phyloP scores from a whole-genome alignment of 352 stramenopile species.

The Globisporangium nagaii region DNA sequence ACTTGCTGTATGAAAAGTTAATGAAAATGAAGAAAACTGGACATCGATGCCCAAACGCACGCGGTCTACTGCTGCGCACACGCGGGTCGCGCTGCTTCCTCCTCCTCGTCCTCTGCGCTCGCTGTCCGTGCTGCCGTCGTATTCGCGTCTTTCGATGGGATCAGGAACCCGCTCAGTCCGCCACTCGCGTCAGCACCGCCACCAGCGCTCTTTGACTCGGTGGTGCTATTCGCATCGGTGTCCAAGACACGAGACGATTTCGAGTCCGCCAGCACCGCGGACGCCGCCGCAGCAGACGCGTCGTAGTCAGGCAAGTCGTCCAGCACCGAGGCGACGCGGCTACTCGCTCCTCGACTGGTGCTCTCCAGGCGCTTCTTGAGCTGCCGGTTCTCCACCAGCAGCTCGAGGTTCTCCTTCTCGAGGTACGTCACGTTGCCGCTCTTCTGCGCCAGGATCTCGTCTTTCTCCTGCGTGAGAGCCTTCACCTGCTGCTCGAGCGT shows the following conservation, averaged over 20 bases:
- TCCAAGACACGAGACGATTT: neutral
- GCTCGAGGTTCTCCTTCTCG: constrained; percentile 64
- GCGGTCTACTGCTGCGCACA: constrained; percentile 43
- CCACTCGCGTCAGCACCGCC: neutral
- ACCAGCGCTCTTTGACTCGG: neutral
- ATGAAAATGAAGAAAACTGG: no score
- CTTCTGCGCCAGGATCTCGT: constrained; percentile 20
- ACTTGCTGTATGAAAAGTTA: no score
- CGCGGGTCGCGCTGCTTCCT: constrained; percentile 25
- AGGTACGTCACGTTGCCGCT: constrained; percentile 45
- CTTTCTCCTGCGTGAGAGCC: constrained; percentile 21
- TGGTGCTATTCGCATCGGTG: neutral
- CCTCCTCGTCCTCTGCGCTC: constrained; percentile 21
- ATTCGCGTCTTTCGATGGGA: constrained; percentile 23
- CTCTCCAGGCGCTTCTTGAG: constrained; percentile 45
- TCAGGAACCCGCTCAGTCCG: constrained; percentile 25
- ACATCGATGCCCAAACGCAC: no score
- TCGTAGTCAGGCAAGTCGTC: constrained; percentile 17
- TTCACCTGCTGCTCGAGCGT: constrained; percentile 28
- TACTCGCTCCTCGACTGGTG: neutral
- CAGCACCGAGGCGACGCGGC: neutral
- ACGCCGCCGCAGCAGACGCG: constrained; percentile 20
- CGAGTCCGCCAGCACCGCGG: constrained; percentile 4
- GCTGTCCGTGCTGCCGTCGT: constrained; percentile 10
- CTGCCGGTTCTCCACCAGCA: constrained; percentile 52